Evolutionary conservation across 139 green algal species (phyloP), one percentile per base, ranked within the genome.

Genomic region (Micromonas commoda): DNA sequence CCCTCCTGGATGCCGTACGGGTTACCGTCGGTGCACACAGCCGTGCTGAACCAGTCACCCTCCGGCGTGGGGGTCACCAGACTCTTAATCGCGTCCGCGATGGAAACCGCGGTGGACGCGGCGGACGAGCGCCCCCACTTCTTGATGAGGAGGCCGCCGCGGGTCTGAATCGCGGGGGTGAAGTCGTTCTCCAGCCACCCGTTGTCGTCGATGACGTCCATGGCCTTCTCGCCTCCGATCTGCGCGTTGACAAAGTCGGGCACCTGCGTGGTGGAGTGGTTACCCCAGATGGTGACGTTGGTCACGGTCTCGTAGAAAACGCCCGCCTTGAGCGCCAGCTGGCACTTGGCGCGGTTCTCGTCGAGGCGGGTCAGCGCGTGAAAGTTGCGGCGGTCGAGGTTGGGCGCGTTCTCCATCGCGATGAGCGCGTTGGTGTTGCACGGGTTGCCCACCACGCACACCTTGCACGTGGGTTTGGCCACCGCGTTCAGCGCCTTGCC

Each of bases 361-460:
- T 93, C 89, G 68, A 93, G 82, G 32, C 88, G 85, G 29, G 89
- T 93, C 16, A 94, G 82, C 19, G 89, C 92, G 79, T 96, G 91
- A 86, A 93, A 97, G 84, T 97, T 97, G 76, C 85, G 86, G 34
- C 79, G 81, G 31, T 84, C 80, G n/a, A 97, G 73, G 82, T 87
- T 82, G 26, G 92, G 92, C 0, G 92, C 90, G 83, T 96, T 95
- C 84, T 91, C 86, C 85, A 92, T 89, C 76, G 82, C 86, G 71
- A 97, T 96, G 24, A 97, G 80, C 1, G 92, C 91, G 81, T 97
- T 97, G 81, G 91, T 97, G 85, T 95, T 96, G 90, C 92, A 97
- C 64, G 92, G 92, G 84, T 97, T 97, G 63, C 92, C 92, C 28
- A 97, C 92, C 26, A 97, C 92, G 45, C 96, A 45, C 65, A 96